A percentile compares a stretch with the other conserved stretches of the same genome.
These are phyloP conservation scores for Diplodia corticola DNA, from an alignment of 2,329 filamentous ascomycete species.

Conservation along the genomic window DNA sequence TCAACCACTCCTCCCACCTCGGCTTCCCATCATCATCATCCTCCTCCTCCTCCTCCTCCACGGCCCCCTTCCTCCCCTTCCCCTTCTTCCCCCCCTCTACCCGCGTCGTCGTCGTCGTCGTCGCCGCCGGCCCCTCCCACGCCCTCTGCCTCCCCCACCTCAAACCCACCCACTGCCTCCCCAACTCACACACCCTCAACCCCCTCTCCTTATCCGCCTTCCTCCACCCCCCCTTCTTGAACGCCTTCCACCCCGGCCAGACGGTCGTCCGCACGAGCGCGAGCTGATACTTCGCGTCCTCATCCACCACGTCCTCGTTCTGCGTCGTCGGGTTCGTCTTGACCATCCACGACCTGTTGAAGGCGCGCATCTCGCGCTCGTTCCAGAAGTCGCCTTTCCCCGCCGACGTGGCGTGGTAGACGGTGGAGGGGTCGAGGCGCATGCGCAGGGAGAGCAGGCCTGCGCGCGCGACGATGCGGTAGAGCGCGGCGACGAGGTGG, in stretches of 20 bases:
- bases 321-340: not conserved
- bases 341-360: not conserved
- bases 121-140: not conserved
- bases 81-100: not conserved
- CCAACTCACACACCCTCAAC: not conserved
- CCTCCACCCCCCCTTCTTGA: constrained; percentile 13
- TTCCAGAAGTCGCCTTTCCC: constrained; percentile 2
- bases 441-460: constrained; percentile 7
- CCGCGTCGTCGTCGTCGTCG: too few relatives aligned
- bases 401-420: not conserved
- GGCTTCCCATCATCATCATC: not conserved
- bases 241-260: not conserved
- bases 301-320: not conserved
- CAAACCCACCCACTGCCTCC: constrained; percentile 2
- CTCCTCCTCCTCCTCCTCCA: not conserved
- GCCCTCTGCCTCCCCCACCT: constrained; percentile 1
- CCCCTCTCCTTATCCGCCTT: not conserved
- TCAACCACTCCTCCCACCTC: not conserved
- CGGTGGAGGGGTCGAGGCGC: constrained; percentile 1
- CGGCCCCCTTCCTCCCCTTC: not conserved
- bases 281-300: not conserved
- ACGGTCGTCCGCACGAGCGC: not conserved
- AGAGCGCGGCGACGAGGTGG: not conserved
- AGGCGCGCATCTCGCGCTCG: not conserved
- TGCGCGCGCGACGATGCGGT: not conserved